phyloP scores from a whole-genome alignment of 306 rosid species.

The Cucumis cinereus region DNA sequence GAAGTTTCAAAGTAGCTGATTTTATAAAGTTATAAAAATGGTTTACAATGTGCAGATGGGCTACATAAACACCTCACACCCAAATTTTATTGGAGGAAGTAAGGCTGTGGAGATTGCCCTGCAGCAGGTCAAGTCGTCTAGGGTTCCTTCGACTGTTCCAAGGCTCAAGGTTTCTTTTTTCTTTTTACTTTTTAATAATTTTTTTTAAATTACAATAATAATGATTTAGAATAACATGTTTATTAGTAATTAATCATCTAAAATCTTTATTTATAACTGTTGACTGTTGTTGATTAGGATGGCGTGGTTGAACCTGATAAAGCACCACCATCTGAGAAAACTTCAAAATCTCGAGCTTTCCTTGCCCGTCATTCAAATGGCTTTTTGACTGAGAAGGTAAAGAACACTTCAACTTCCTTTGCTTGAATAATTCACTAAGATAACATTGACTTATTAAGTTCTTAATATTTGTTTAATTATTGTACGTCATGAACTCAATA shows the following conservation, averaged over 20 bases:
- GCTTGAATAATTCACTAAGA: not conserved
- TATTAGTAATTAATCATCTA: not conserved
- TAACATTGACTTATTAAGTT: not conserved
- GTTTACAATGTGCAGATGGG: conserved; percentile 21
- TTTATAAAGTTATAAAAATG: not conserved
- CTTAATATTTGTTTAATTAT: not conserved
- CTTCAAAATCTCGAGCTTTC: conserved; percentile 53
- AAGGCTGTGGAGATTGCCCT: conserved; percentile 30
- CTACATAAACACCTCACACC: conserved; percentile 31
- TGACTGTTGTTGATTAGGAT: conserved; percentile 39
- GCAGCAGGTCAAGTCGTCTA: conserved; percentile 20
- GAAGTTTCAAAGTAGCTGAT: not conserved
- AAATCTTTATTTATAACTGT: not conserved
- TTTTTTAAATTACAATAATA: not conserved
- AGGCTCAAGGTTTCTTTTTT: not conserved
- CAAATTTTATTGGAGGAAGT: conserved; percentile 31
- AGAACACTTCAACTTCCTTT: not conserved
- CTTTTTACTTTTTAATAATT: too few species aligned
- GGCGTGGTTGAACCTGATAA: conserved; percentile 57
- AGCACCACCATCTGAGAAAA: conserved; percentile 74
- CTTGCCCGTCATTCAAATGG: conserved; percentile 85
- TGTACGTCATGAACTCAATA: not conserved
- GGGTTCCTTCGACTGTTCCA: conserved; percentile 16
- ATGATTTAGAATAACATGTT: not conserved
- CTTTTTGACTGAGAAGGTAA: conserved; percentile 63